phyloP scores from a whole-genome alignment of 768 basidiomycete species.

The Russula ochroleuca region DNA sequence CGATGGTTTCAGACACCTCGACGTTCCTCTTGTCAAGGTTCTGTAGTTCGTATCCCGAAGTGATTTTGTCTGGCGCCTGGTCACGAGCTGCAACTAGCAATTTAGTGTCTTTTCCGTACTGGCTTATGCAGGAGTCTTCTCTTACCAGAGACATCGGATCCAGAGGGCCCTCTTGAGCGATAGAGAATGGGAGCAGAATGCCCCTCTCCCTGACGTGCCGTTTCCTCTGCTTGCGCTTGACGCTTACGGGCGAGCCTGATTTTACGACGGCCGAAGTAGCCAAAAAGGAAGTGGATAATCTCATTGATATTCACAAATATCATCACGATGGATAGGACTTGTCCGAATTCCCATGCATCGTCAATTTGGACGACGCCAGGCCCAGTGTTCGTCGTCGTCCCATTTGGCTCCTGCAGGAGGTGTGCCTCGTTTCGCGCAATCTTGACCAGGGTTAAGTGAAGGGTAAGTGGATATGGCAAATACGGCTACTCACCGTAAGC shows the following conservation, averaged over 20 bases:
- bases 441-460: constrained; percentile 4
- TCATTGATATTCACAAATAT: constrained; percentile 18
- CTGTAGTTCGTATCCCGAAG: background rate
- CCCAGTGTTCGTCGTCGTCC: background rate
- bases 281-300: constrained; percentile 11
- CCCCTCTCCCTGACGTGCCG: too few relatives aligned
- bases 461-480: background rate
- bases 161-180: background rate
- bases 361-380: constrained; percentile 1
- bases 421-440: constrained; percentile 11
- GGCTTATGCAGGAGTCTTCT: background rate
- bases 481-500: constrained; percentile 10
- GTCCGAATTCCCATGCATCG: constrained; percentile 18
- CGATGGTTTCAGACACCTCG: background rate
- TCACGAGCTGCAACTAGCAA: background rate
- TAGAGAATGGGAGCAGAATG: background rate
- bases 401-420: background rate
- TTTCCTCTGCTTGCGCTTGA: background rate
- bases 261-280: background rate
- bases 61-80: background rate
- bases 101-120: background rate
- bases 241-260: background rate
- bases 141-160: background rate
- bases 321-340: constrained; percentile 22
- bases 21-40: background rate